Evolutionary conservation across 2,329 filamentous ascomycete genomes (phyloP), one percentile per base, ranked within the genome.

Genomic region (Xylariaceae sp.): DNA sequence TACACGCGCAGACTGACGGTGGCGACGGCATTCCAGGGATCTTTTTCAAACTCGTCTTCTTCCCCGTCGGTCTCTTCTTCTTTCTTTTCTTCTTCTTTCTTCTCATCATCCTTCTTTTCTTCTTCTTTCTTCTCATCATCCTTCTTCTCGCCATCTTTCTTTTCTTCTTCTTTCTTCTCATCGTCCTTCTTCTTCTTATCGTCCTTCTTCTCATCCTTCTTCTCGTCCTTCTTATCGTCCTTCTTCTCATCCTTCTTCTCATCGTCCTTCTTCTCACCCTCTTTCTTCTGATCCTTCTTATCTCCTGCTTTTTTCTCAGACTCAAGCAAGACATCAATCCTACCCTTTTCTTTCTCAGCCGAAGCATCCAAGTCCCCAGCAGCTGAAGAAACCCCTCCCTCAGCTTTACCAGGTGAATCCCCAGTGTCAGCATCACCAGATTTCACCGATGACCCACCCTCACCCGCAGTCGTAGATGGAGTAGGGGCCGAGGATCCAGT

Each of bases 11-110:
- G 70, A 0, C 83, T 82, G 0, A 86, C 76, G 16, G 85, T 78
- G 49, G 76, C 80, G 43, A 85, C 76, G 3, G 83, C 82, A 63
- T 85, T 85, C 83, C 83, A 86, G 1, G 80, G 78, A 21, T 80
- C 76, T 21, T 74, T 71, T 57, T 80, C 76, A 46, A 78, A 78
- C 52, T 83, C 80, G 58, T 81, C 79, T 9, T 74, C 76, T 36
- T 80, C 78, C 2, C 73, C 69, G 6, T 73, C 29, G 29, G 6
- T 10, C 10, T 34, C 32, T 10, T 10, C 9, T 13, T 34, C 32
- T 34, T 34, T 10, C 13, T 13, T 15, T 34, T 34, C 32, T 34
- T 5, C 6, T 13, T 34, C 32, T 7, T 7, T 7, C 32, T 7
- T 34, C 6, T 7, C 32, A 10, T 34, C 32, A 4, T 7, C 13